Evolutionary conservation across 371 early-diverging fungal species (phyloP), one percentile per base, ranked within the genome.

Genomic region (Amoeboaphelidium protococcarum): DNA sequence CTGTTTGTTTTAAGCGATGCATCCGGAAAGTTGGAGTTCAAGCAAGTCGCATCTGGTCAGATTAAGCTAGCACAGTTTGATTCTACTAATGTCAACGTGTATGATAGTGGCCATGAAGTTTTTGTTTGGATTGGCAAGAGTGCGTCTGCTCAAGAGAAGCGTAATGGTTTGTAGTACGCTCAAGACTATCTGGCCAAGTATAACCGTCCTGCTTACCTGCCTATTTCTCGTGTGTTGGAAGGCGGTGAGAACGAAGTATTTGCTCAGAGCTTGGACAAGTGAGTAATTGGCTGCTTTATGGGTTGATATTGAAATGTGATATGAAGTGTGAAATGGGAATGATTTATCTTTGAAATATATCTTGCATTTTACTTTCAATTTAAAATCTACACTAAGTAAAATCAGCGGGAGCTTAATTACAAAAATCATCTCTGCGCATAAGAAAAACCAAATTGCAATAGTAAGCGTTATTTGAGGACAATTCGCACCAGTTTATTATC

Each of bases 181-280:
- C 66, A 74, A 16, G 13, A 66, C 40, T 73, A 74, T 55, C 56
- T 75, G 46, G 63, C 65, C 50, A 48, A 54, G 13, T 48, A 60
- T 23, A 58, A 59, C 26, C 62, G 70, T 25, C 64, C 77, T 3
- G 26, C 64, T 26, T 64, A 62, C 26, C 66, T 72, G 2, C 76
- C 76, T 44, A 69, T 79, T 47, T 62, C 74, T 50, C 72, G 72
- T 24, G 57, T 82, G 3, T 27, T 74, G 23, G 76, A 82, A 54
- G 79, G 77, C 4, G 71, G 66, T 22, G 71, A 71, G 49, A 66
- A 72, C n/a, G n/a, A n/a, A n/a, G n/a, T n/a, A n/a, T n/a, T n/a
- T n/a, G n/a, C n/a, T n/a, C n/a, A n/a, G n/a, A n/a, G n/a, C n/a
- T n/a, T n/a, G n/a, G n/a, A n/a, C n/a, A n/a, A n/a, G n/a, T n/a